Percentiles rank a stretch among this genome's conserved stretches.
These are phyloP conservation scores for Hysterangium stoloniferum DNA, from an alignment of 768 basidiomycete species.

Conservation along the genomic window DNA sequence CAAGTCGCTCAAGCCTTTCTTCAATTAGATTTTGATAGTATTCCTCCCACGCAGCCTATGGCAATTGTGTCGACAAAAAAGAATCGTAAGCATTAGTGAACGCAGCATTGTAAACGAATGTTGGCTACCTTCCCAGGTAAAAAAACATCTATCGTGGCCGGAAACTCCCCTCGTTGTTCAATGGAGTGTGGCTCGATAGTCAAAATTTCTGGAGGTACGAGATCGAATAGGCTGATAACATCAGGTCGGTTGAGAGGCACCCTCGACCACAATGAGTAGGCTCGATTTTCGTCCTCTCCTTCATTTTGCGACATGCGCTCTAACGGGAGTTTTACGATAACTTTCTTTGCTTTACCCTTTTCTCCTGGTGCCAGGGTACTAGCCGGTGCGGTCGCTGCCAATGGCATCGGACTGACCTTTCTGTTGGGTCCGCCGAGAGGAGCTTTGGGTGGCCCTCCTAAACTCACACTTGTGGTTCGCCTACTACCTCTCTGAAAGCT, in stretches of 20 bases:
- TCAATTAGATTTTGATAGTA: conserved; percentile 69
- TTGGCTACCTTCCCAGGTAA: conserved; percentile 66
- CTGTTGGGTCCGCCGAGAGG: conserved; percentile 71
- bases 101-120: conserved; percentile 2
- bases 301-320: conserved; percentile 38
- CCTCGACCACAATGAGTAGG: conserved; percentile 50
- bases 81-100: conserved; percentile 8
- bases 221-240: conserved; percentile 23
- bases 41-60: conserved; percentile 64
- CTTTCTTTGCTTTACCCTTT: conserved; percentile 51
- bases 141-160: conserved; percentile 69
- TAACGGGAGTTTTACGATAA: conserved; percentile 63
- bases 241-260: conserved; percentile 37
- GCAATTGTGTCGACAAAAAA: conserved; percentile 12
- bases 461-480: conserved; percentile 57
- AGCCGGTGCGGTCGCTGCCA: conserved; percentile 25
- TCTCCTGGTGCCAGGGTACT: conserved; percentile 14
- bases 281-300: conserved; percentile 26
- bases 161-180: conserved; percentile 55
- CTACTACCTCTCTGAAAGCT: conserved; percentile 37
- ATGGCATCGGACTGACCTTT: conserved; percentile 59
- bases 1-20: conserved; percentile 72
- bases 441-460: conserved; percentile 87
- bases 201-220: conserved; percentile 26
- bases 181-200: conserved; percentile 55